These are phyloP conservation scores for Coemansia sp. DNA, from an alignment of 192 early-diverging fungal genomes.

Conservation along the genomic window DNA sequence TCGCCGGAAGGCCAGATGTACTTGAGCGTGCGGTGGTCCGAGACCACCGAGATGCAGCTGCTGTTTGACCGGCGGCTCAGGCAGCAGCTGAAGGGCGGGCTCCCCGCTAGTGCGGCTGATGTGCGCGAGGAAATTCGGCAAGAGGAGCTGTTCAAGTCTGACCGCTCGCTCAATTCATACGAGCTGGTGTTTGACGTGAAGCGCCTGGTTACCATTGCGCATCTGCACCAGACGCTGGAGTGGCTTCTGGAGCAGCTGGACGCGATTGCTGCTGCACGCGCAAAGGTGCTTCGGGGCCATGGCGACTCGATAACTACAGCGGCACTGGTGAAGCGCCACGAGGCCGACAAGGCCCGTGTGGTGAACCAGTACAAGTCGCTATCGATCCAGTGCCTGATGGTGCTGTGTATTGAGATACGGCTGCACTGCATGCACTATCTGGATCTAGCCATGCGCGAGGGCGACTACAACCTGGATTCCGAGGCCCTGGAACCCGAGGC, in stretches of 20 bases:
- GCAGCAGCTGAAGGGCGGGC: background rate
- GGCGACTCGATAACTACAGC: constrained; percentile 47
- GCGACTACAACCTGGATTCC: constrained; percentile 72
- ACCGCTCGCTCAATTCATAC: constrained; percentile 64
- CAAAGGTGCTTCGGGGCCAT: constrained; percentile 23
- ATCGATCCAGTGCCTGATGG: constrained; percentile 73
- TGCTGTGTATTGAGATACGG: constrained; percentile 75
- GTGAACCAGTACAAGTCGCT: constrained; percentile 63
- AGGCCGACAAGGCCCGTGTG: constrained; percentile 35
- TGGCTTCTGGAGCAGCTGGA: constrained; percentile 40
- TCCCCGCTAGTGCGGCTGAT: background rate
- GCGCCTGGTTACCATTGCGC: constrained; percentile 63
- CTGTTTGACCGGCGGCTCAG: constrained; percentile 37
- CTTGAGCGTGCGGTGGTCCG: constrained; percentile 56
- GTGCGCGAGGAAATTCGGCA: constrained; percentile 63
- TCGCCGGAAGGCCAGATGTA: constrained; percentile 39
- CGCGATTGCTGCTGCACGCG: constrained; percentile 16
- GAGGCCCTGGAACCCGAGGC: constrained; percentile 79
- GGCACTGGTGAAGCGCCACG: constrained; percentile 47
- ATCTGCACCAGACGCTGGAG: constrained; percentile 80
- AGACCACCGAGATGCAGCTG: constrained; percentile 54
- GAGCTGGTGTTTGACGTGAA: constrained; percentile 85
- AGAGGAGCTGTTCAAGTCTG: constrained; percentile 73
- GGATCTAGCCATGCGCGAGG: constrained; percentile 87
- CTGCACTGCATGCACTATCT: constrained; percentile 82